Conservation (phyloP, 1,284 basidiomycete species). For the Tausonia pullulans region DNA sequence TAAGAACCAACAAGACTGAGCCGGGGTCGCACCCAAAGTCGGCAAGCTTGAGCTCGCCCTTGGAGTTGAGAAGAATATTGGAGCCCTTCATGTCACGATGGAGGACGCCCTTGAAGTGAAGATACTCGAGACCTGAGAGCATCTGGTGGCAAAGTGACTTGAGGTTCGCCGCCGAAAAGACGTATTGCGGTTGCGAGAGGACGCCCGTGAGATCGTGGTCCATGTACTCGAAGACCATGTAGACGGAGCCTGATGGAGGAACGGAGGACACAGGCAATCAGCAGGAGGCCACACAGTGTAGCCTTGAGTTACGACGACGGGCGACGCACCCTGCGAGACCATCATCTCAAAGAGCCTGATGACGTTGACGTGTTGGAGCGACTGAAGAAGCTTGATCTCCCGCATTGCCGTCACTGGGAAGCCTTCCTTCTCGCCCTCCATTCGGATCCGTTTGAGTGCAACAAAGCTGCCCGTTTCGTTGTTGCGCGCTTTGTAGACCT, state of each 20-base stretch:
- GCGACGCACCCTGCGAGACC: slow-evolving; percentile 75
- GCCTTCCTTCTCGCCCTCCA: slow-evolving; percentile 95
- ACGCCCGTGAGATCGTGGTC: slow-evolving; percentile 96
- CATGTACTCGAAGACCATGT: slow-evolving; percentile 99
- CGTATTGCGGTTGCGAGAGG: slow-evolving; percentile 77
- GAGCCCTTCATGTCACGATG: slow-evolving; percentile 98
- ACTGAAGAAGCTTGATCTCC: slow-evolving; percentile 95
- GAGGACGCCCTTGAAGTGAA: slow-evolving; percentile 89
- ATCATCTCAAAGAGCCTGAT: slow-evolving; percentile 93
- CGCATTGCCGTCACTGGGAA: slow-evolving; percentile 99
- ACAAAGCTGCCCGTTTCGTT: slow-evolving; percentile 62
- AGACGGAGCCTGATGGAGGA: slow-evolving; percentile 61
- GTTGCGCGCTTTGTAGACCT: slow-evolving; percentile 95
- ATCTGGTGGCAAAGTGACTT: slow-evolving; percentile 94
- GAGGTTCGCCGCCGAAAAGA: slow-evolving; percentile 72
- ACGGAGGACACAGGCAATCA: neutral
- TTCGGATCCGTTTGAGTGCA: slow-evolving; percentile 91
- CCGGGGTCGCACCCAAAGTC: slow-evolving; percentile 60
- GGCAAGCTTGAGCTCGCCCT: slow-evolving; percentile 85
- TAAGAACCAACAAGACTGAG: too few species aligned
- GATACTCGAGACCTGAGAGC: slow-evolving; percentile 81
- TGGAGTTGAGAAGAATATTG: slow-evolving; percentile 90
- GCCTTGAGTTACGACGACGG: slow-evolving; percentile 3
- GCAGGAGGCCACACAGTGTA: neutral
- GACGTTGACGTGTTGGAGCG: slow-evolving; percentile 77